Conservation (phyloP, 768 basidiomycete species). For the Collybia nuda region DNA sequence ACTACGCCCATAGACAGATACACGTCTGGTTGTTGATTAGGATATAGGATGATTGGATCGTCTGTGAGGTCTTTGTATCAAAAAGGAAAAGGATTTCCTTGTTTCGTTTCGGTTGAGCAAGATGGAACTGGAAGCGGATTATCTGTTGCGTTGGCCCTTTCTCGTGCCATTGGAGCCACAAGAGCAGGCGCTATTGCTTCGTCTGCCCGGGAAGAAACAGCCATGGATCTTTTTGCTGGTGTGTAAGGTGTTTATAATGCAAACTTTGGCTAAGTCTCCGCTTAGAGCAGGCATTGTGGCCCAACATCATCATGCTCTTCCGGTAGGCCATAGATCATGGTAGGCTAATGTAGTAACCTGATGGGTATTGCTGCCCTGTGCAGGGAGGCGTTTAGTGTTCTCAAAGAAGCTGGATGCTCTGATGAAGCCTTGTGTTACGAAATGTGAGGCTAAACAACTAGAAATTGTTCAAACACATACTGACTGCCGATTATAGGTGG, state of each 20-base stretch:
- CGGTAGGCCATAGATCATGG: slow-evolving; percentile 28
- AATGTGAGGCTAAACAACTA: slow-evolving; percentile 38
- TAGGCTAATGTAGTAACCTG: background rate
- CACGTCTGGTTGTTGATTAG: background rate
- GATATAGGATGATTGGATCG: slow-evolving; percentile 60
- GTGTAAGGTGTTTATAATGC: slow-evolving; percentile 2
- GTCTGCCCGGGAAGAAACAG: slow-evolving; percentile 60
- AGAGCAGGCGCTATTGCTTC: slow-evolving; percentile 64
- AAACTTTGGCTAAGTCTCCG: background rate
- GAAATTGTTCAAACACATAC: background rate
- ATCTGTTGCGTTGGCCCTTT: slow-evolving; percentile 48
- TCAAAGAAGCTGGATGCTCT: slow-evolving; percentile 64
- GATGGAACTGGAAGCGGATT: slow-evolving; percentile 53
- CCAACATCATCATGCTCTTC: slow-evolving; percentile 65
- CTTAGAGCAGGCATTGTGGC: slow-evolving; percentile 64
- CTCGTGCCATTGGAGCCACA: slow-evolving; percentile 59
- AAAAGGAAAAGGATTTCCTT: slow-evolving; percentile 62
- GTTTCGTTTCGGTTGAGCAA: slow-evolving; percentile 65
- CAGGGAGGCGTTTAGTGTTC: slow-evolving; percentile 60
- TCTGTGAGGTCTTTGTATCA: slow-evolving; percentile 61
- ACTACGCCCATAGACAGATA: background rate
- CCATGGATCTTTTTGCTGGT: slow-evolving; percentile 63
- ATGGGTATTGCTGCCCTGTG: background rate
- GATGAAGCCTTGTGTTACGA: slow-evolving; percentile 69
- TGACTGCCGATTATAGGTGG: slow-evolving; percentile 39